Percentiles rank a stretch among this genome's conserved stretches.
Evolutionary conservation across 176 grass and related monocot species (phyloP).

Genomic region (Carex kokanica): DNA sequence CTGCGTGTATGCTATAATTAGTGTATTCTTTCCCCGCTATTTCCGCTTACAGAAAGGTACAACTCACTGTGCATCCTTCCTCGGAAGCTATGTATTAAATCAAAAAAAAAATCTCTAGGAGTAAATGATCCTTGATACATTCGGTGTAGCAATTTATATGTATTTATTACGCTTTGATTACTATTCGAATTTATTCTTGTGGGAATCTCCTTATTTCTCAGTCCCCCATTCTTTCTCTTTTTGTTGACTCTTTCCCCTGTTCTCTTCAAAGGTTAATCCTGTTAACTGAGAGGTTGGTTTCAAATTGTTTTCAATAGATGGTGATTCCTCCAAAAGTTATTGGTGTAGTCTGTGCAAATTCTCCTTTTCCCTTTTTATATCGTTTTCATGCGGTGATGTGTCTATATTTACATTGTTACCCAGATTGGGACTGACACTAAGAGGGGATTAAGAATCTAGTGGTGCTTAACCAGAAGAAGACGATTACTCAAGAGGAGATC

Average conservation of each 20-base stretch:
- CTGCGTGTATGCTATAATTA: slow-evolving; percentile 2
- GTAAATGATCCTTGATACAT: slow-evolving; percentile 4
- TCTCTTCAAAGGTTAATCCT: neutral
- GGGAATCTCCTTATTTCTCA: neutral
- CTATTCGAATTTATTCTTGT: neutral
- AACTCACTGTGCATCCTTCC: neutral
- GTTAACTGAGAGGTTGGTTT: neutral
- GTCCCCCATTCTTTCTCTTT: neutral
- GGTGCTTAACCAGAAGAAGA: neutral
- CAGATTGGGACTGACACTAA: neutral
- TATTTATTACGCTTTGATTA: neutral
- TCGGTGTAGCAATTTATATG: neutral
- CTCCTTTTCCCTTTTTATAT: slow-evolving; percentile 12
- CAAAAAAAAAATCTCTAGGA: neutral
- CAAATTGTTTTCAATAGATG: neutral
- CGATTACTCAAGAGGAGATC: neutral
- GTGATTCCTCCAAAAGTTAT: slow-evolving; percentile 2
- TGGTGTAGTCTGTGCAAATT: neutral
- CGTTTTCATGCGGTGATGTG: slow-evolving; percentile 1
- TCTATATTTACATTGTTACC: slow-evolving; percentile 3
- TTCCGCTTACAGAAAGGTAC: slow-evolving; percentile 9
- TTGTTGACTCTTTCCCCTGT: neutral
- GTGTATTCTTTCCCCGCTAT: slow-evolving; percentile 13
- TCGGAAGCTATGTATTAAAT: neutral
- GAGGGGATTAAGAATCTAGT: neutral